Conservation (phyloP, 2,329 filamentous ascomycete species). For the Scedosporium aurantiacum region DNA sequence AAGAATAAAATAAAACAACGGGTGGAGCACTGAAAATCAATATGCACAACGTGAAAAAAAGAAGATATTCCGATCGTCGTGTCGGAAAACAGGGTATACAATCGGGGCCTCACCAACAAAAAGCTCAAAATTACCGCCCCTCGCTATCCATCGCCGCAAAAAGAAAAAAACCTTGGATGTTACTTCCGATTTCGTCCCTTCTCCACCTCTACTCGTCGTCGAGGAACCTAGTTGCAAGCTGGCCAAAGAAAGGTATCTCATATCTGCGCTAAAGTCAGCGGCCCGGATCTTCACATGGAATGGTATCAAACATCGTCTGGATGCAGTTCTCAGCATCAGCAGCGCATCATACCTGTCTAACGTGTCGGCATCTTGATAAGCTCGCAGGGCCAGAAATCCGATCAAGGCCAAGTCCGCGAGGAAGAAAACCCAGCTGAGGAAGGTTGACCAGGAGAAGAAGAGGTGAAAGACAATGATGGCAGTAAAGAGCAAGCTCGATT, state of each 20-base stretch:
- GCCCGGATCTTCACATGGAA: neutral
- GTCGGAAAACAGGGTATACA: neutral
- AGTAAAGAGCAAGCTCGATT: conserved; percentile 74
- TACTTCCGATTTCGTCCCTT: neutral
- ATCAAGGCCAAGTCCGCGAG: conserved; percentile 66
- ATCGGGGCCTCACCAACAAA: neutral
- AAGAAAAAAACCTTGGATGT: no score
- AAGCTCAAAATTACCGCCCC: neutral
- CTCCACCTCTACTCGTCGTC: conserved; percentile 59
- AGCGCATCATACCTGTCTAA: conserved; percentile 41
- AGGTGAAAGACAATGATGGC: conserved; percentile 67
- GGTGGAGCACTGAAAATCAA: neutral
- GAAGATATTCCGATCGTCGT: neutral
- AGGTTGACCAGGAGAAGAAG: conserved; percentile 71
- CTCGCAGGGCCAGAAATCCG: conserved; percentile 62
- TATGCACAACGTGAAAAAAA: neutral
- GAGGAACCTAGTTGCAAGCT: conserved; percentile 75
- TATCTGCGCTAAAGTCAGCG: conserved; percentile 40
- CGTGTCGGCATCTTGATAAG: conserved; percentile 71
- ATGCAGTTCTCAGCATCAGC: no score
- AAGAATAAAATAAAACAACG: neutral
- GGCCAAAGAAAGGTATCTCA: conserved; percentile 79
- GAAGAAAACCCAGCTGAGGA: conserved; percentile 77
- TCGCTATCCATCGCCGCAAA: no score
- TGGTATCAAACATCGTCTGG: neutral